Percentiles rank a stretch among this genome's conserved stretches.
These are phyloP conservation scores for Capsella bursapastoris DNA, from an alignment of 345 rosid species.

Conservation along the genomic window DNA sequence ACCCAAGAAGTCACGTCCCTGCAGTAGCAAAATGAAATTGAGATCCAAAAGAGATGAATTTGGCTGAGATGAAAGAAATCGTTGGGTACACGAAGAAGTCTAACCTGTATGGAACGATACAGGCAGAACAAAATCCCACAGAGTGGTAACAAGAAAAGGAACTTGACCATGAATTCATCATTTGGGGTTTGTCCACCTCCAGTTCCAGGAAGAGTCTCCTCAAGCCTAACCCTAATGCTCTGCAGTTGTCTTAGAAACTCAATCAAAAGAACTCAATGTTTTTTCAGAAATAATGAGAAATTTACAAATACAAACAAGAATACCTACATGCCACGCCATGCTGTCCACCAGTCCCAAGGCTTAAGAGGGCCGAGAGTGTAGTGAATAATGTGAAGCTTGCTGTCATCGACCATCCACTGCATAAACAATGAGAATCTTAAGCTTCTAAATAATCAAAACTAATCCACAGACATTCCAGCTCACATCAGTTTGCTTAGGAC, in stretches of 20 bases:
- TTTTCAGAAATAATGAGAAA: not conserved
- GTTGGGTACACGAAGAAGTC: slow-evolving; percentile 1
- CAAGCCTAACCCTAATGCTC: slow-evolving; percentile 49
- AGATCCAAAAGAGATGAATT: slow-evolving; percentile 14
- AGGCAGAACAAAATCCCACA: slow-evolving; percentile 56
- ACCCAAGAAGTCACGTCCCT: slow-evolving; percentile 57
- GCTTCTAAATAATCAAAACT: slow-evolving; percentile 14
- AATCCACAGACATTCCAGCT: slow-evolving; percentile 3
- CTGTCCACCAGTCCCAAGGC: slow-evolving; percentile 99
- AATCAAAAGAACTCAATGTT: not conserved
- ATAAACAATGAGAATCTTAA: slow-evolving; percentile 37
- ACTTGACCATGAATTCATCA: slow-evolving; percentile 65
- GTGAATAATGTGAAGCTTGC: slow-evolving; percentile 85
- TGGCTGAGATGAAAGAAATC: slow-evolving; percentile 9
- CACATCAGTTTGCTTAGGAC: slow-evolving; percentile 3
- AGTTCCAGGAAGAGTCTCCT: slow-evolving; percentile 69
- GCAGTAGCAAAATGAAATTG: slow-evolving; percentile 33
- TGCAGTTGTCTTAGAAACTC: slow-evolving; percentile 43
- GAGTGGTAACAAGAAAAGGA: slow-evolving; percentile 73
- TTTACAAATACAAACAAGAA: slow-evolving; percentile 19
- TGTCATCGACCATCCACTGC: slow-evolving; percentile 99
- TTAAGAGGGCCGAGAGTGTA: slow-evolving; percentile 94
- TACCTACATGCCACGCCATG: slow-evolving; percentile 94
- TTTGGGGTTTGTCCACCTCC: slow-evolving; percentile 83
- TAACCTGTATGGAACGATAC: slow-evolving; percentile 39